Conservation (phyloP, 495 filamentous ascomycete genomes). For the Tetracladium setigerum region DNA sequence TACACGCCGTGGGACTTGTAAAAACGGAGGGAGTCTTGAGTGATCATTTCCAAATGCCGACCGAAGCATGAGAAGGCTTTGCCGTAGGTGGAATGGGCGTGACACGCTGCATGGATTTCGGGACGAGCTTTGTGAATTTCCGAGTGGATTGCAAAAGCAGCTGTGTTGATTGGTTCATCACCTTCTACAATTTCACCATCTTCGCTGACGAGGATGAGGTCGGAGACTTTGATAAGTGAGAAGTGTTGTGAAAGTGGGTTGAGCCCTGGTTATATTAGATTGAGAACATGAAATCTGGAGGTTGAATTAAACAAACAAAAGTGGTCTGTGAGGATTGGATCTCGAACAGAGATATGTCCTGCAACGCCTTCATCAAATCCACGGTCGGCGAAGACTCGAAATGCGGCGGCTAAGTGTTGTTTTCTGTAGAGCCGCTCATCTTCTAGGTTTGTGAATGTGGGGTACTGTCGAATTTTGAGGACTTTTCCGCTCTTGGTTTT, state of each 20-base stretch:
- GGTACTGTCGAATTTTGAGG: constrained; percentile 45
- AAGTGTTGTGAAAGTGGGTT: constrained; percentile 53
- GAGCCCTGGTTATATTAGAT: constrained; percentile 24
- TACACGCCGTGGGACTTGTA: constrained; percentile 39
- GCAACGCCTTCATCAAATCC: constrained; percentile 67
- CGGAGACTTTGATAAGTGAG: constrained; percentile 39
- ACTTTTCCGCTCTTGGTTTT: constrained; percentile 30
- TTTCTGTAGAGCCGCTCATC: constrained; percentile 62
- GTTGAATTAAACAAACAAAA: constrained; percentile 26
- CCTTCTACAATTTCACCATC: constrained; percentile 40
- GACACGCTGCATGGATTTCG: constrained; percentile 41
- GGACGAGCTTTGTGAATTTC: constrained; percentile 48
- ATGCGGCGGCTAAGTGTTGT: constrained; percentile 66
- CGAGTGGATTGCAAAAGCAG: constrained; percentile 33
- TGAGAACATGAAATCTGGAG: background rate
- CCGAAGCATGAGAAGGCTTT: constrained; percentile 44
- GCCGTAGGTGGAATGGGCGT: constrained; percentile 40
- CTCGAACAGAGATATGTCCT: constrained; percentile 46
- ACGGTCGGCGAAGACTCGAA: constrained; percentile 59
- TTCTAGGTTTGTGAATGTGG: constrained; percentile 49
- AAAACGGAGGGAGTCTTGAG: constrained; percentile 45
- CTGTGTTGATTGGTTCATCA: constrained; percentile 27
- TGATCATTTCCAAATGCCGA: constrained; percentile 41
- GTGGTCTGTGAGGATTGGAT: constrained; percentile 40
- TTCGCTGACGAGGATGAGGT: constrained; percentile 46